Base-by-base conservation (phyloP, 257 asterid genomes). In the Mentha longifolia region DNA sequence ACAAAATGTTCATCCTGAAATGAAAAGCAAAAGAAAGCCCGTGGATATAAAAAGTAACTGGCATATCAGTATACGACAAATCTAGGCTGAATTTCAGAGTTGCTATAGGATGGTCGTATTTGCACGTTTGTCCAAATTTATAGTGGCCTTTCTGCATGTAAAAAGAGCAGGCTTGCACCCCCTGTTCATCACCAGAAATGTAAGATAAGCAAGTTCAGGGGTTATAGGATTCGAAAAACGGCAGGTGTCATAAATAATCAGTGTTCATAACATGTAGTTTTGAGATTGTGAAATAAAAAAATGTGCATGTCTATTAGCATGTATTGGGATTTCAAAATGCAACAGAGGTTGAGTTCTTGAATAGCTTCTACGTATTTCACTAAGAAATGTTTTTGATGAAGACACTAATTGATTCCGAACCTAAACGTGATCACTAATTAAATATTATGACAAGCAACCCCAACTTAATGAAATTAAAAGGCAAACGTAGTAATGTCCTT, bases 81-180 rank as follows among this genome's bases (percentile, higher is more conserved):
- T 82, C 68, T 14, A 86, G 81, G 60, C 70, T 82, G 77, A 76
- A 86, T 74, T 78, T 77, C 67, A 78, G 74, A 65, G 78, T 37
- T 33, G 83, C 69, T 85, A 87, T 76, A 11, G 97, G 95, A 76
- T 92, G 97, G 82, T 92, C 97, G 72, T 85, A 92, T 81, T 86
- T 92, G 91, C 96, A 92, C 9, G 85, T 77, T 17, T 68, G 85
- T 31, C 96, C 97, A 17, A 86, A 89, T 79, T 92, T 89, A 93
- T 96, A 92, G 74, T 74, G 79, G 43, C 97, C 95, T 37, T 81
- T 92, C 83, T 79, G 93, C 84, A 87, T 60, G 84, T 92, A 89
- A 83, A 81, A 92, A n/a, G 89, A 57, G 88, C 97, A 92, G 71
- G 93, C 81, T 82, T n/a, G n/a, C n/a, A n/a, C n/a, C n/a, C n/a